These are phyloP conservation scores for Tulasnella sp. DNA, from an alignment of 768 basidiomycete genomes.

Conservation along the genomic window DNA sequence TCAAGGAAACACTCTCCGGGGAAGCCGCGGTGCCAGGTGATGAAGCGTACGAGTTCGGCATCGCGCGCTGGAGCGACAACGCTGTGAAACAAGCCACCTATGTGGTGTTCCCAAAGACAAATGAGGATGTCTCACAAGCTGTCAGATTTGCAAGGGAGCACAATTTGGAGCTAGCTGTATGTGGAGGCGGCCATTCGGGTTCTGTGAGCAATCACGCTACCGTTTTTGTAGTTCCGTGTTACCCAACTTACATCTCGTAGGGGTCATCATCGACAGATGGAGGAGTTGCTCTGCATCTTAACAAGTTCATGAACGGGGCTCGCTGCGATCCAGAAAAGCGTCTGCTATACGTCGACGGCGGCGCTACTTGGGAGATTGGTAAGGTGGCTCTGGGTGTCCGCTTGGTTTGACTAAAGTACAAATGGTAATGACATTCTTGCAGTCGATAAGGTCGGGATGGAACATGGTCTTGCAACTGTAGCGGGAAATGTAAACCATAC, in stretches of 20 bases:
- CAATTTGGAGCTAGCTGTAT: conserved; percentile 20
- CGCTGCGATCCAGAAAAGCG: neutral
- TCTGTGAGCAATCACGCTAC: too few species aligned
- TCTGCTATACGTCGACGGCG: neutral
- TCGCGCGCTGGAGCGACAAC: conserved; percentile 3
- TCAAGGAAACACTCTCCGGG: neutral
- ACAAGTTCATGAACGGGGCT: neutral
- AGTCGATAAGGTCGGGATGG: neutral
- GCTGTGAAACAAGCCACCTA: neutral
- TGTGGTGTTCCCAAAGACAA: conserved; percentile 18
- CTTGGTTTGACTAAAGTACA: neutral
- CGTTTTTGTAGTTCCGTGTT: too few species aligned
- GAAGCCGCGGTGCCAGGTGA: neutral
- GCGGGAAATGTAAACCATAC: neutral
- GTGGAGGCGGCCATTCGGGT: conserved; percentile 24
- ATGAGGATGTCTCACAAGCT: conserved; percentile 18
- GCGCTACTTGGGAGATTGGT: neutral
- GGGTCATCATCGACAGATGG: conserved; percentile 16
- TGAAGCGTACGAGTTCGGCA: neutral
- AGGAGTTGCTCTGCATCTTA: conserved; percentile 26
- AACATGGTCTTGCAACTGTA: neutral
- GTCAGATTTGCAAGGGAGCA: conserved; percentile 16
- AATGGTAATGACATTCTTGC: neutral
- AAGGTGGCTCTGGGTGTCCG: neutral
- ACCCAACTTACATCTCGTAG: too few species aligned